A percentile compares a stretch with the other conserved stretches of the same genome.
Conservation (phyloP, 805 yeast genomes). For the Yarrowia porcina region DNA sequence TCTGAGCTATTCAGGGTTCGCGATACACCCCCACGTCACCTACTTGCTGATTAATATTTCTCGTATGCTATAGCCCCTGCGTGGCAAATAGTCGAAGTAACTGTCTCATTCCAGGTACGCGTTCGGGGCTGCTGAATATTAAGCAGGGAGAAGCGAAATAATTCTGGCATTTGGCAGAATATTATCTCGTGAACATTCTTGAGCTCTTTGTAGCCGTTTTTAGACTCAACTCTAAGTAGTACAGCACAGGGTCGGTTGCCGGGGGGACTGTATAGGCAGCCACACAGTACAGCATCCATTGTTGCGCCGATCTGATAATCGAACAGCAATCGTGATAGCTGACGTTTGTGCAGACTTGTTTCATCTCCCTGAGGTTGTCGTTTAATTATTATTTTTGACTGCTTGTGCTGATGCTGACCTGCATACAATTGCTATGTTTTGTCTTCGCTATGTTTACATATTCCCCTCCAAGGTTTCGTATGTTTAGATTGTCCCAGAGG, state of each 20-base stretch:
- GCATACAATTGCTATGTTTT: constrained; percentile 7
- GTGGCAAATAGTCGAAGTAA: no score
- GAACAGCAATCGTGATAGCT: not conserved
- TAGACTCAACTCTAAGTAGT: not conserved
- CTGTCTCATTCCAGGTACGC: no score
- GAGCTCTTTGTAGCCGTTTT: not conserved
- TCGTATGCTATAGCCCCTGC: not conserved
- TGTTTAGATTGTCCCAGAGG: constrained; percentile 18
- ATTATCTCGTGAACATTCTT: not conserved
- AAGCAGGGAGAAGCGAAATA: not conserved
- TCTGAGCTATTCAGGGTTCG: no score
- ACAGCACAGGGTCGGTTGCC: not conserved
- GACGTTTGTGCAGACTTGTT: not conserved
- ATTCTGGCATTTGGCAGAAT: not conserved
- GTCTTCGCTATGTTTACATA: constrained; percentile 8
- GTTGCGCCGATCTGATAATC: not conserved
- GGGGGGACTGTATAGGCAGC: constrained; percentile 11
- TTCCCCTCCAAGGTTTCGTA: constrained; percentile 22
- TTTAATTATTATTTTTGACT: not conserved
- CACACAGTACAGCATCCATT: not conserved
- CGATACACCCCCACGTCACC: not conserved
- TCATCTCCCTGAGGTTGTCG: not conserved
- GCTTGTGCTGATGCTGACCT: not conserved
- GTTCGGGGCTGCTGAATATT: not conserved
- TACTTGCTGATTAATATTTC: not conserved